phyloP scores from a whole-genome alignment of 2,329 filamentous ascomycete genomes.

The Lecanicillium sp. region DNA sequence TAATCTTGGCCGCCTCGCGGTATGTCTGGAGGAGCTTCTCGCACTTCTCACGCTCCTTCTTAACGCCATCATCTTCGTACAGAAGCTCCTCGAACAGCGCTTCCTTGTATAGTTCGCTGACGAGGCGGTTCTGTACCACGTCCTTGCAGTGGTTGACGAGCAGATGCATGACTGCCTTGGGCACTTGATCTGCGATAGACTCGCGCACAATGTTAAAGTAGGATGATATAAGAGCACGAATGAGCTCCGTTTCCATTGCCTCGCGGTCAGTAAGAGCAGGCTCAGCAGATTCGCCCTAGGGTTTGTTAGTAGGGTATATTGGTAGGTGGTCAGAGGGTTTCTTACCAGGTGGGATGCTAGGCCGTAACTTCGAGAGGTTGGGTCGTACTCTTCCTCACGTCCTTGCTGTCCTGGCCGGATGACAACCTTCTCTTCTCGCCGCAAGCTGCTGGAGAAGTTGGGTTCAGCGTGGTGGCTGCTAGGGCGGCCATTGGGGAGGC shows the following conservation, averaged over 20 bases:
- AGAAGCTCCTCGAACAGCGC: slow-evolving; percentile 82
- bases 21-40: slow-evolving; percentile 93
- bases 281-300: slow-evolving; percentile 55
- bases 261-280: slow-evolving; percentile 91
- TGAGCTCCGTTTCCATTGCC: slow-evolving; percentile 94
- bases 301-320: too few species aligned
- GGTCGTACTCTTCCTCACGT: slow-evolving; percentile 35
- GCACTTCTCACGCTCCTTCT: slow-evolving; percentile 97
- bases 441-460: slow-evolving; percentile 75
- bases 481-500: slow-evolving; percentile 43
- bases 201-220: slow-evolving; percentile 99
- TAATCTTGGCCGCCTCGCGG: slow-evolving; percentile 95
- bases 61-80: slow-evolving; percentile 95
- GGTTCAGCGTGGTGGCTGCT: slow-evolving; percentile 73
- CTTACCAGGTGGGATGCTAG: slow-evolving; percentile 52
- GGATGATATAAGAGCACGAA: slow-evolving; percentile 89
- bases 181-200: slow-evolving; percentile 96
- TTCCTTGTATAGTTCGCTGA: slow-evolving; percentile 93
- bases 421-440: slow-evolving; percentile 55
- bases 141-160: slow-evolving; percentile 98
- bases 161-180: slow-evolving; percentile 97
- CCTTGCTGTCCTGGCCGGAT: slow-evolving; percentile 37
- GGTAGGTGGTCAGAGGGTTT: too few species aligned
- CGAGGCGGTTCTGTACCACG: slow-evolving; percentile 91
- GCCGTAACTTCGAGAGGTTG: slow-evolving; percentile 28